A percentile compares a stretch with the other conserved stretches of the same genome.
Evolutionary conservation across 73 alveolate genomes (phyloP).

Genomic region (Symbiodinium pilosum): DNA sequence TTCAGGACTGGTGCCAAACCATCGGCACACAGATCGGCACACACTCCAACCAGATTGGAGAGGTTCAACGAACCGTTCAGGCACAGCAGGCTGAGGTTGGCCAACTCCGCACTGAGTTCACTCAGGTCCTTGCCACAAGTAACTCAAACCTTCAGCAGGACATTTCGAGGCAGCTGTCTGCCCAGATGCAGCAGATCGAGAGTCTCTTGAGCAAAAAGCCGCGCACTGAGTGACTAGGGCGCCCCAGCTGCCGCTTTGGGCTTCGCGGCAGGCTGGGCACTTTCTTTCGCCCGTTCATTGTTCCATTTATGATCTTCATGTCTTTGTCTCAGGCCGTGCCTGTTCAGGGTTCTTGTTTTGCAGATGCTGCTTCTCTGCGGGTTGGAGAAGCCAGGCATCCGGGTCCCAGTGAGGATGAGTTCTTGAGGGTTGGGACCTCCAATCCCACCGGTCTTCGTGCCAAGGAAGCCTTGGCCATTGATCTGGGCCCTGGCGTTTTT

Average conservation of each 20-base stretch:
- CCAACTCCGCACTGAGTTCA: not conserved
- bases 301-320: not conserved
- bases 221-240: constrained; percentile 15
- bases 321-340: not conserved
- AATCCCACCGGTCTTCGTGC: not conserved
- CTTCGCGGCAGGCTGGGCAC: not conserved
- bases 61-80: not conserved
- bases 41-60: not conserved
- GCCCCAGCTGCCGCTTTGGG: not conserved
- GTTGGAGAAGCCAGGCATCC: constrained; percentile 36
- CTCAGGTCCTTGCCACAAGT: not conserved
- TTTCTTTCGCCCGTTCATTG: not conserved
- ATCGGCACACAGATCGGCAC: not conserved
- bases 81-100: not conserved
- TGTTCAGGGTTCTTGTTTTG: not conserved
- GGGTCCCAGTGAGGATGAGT: not conserved
- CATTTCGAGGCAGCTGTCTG: not conserved
- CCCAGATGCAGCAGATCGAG: not conserved
- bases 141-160: not conserved
- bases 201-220: not conserved
- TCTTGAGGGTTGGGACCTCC: not conserved
- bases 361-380: not conserved
- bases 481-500: not conserved
- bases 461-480: not conserved
- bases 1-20: not conserved